Evolutionary conservation across 2,329 filamentous ascomycete genomes (phyloP).

Genomic region (Aureobasidium sp.): DNA sequence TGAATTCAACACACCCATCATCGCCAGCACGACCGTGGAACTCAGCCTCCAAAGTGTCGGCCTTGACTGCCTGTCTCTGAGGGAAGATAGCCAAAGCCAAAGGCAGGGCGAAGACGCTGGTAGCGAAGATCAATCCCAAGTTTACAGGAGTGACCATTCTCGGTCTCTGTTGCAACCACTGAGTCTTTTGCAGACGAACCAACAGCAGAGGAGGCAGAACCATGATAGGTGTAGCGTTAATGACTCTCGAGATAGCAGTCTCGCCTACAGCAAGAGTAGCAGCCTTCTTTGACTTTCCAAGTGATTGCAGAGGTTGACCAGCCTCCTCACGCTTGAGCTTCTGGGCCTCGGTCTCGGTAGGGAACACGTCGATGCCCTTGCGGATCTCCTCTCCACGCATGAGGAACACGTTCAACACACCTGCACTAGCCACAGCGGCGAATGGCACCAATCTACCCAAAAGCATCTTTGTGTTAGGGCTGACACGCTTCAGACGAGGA

Average conservation of each 20-base stretch:
- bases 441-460: conserved; percentile 89
- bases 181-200: conserved; percentile 72
- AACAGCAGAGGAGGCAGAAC: conserved; percentile 83
- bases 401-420: conserved; percentile 88
- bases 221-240: conserved; percentile 97
- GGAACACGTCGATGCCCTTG: conserved; percentile 86
- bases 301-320: conserved; percentile 37
- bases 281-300: conserved; percentile 83
- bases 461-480: conserved; percentile 66
- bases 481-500: conserved; percentile 69
- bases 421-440: conserved; percentile 85
- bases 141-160: conserved; percentile 76
- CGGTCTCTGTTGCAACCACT: conserved; percentile 74
- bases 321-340: conserved; percentile 44
- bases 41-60: conserved; percentile 70
- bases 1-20: conserved; percentile 85
- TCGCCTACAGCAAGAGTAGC: conserved; percentile 86
- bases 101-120: conserved; percentile 81
- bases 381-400: conserved; percentile 97
- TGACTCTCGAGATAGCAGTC: conserved; percentile 82
- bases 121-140: conserved; percentile 75
- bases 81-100: conserved; percentile 88
- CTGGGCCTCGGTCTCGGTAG: conserved; percentile 66
- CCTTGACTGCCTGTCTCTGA: conserved; percentile 75
- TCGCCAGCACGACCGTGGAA: conserved; percentile 77